Conservation (phyloP, 2,329 filamentous ascomycete species). For the Fusarium odoratissimum region DNA sequence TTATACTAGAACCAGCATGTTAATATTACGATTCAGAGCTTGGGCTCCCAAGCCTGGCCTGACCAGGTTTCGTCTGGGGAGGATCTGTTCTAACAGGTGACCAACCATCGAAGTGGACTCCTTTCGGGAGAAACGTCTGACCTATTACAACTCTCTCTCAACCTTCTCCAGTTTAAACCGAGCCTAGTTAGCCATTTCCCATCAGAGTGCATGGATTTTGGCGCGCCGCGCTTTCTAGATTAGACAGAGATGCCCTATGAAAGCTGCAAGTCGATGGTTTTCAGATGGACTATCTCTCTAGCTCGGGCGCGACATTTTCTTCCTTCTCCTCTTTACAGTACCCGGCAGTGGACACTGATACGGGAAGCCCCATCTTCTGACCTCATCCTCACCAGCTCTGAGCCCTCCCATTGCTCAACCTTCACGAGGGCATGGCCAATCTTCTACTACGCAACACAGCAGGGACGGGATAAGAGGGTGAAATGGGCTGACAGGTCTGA, state of each 20-base stretch:
- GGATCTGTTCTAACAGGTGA: conserved; percentile 46
- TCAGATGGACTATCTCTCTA: conserved; percentile 37
- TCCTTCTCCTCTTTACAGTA: conserved; percentile 23
- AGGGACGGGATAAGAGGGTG: conserved; percentile 15
- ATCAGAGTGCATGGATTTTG: conserved; percentile 43
- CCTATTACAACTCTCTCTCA: conserved; percentile 31
- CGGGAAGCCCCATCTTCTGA: conserved; percentile 37
- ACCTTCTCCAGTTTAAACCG: conserved; percentile 37
- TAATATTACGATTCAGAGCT: conserved; percentile 33
- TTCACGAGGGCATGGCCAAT: conserved; percentile 17
- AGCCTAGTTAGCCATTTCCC: conserved; percentile 27
- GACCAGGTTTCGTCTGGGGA: conserved; percentile 42
- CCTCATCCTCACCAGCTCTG: conserved; percentile 29
- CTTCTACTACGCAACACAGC: background rate
- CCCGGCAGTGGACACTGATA: conserved; percentile 25
- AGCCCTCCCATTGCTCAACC: conserved; percentile 33
- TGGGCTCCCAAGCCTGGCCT: conserved; percentile 20
- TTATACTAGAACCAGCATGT: conserved; percentile 33
- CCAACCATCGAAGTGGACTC: conserved; percentile 40
- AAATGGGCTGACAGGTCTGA: conserved; percentile 9
- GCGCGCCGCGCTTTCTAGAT: conserved; percentile 30
- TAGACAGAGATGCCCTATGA: conserved; percentile 38
- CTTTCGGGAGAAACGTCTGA: conserved; percentile 38
- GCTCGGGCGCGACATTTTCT: conserved; percentile 34
- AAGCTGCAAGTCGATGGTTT: conserved; percentile 40